Evolutionary conservation across 192 early-diverging fungal genomes (phyloP), one percentile per base, ranked within the genome.

Genomic region (Coemansia sp.): DNA sequence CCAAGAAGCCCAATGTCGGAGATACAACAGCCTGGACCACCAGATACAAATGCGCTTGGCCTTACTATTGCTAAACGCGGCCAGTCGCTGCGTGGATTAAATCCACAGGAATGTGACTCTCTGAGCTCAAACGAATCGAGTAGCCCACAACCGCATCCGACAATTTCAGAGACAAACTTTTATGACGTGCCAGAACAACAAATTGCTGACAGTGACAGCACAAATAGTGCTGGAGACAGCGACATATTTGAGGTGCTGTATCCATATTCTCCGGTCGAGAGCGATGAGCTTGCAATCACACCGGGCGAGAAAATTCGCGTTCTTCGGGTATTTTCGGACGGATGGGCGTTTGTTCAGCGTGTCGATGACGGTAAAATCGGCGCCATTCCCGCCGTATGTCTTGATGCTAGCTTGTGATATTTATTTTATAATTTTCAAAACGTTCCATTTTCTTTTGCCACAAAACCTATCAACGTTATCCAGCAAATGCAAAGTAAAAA

Each of bases 351-450:
- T 67, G 68, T 75, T 7, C 64, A 69, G 57, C 38, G 62, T 6
- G 22, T 56, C 2, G 60, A 55, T 27, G 68, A 75, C 26, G 51
- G 73, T 19, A 11, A 17, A 7, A 55, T 69, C 4, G 67, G 73
- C n/a, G 73, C 73, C 37, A 49, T 75, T 2, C 74, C 68, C 23
- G 68, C 45, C 0, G 74, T 75, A n/a, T 75, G 68, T 41, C 64
- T 69, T 16, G 74, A 75, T 29, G 3, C 25, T 1, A 41, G 12
- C 41, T 43, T 43, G 12, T 31, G 29, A 6, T 43, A 16, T 11
- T 43, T 60, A 16, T 19, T 60, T 60, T 45, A 10, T 8, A 53
- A 7, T 53, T 22, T 14, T 23, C 22, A 25, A 53, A 53, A 53
- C 51, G 51, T 53, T 53, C 26, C n/a, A 19, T 49, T 49, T 19